Conservation (phyloP, 202 grass and related monocot genomes). For the Carex arenaria region DNA sequence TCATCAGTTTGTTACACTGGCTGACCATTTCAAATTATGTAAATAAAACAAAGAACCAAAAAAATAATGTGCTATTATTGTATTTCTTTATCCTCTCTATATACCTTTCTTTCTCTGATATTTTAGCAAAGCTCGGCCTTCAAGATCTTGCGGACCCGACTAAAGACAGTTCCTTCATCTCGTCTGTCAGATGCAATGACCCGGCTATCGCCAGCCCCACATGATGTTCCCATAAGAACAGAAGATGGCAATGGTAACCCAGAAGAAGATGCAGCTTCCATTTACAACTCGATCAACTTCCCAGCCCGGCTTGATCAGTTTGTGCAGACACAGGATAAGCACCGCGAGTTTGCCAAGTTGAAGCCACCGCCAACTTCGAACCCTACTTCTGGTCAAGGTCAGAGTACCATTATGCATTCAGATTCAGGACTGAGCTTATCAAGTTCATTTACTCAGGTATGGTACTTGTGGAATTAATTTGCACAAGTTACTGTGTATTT, state of each 20-base stretch:
- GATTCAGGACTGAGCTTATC: not conserved
- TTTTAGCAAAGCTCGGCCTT: constrained; percentile 95
- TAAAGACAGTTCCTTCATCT: constrained; percentile 86
- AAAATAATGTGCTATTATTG: not conserved
- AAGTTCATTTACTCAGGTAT: constrained; percentile 23
- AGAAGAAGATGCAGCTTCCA: constrained; percentile 52
- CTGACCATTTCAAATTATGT: not conserved
- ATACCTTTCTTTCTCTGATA: constrained; percentile 18
- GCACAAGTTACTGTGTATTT: not conserved
- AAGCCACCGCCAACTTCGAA: constrained; percentile 8
- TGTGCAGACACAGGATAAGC: constrained; percentile 58
- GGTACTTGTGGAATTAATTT: not conserved
- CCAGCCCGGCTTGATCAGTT: constrained; percentile 68
- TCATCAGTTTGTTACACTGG: not conserved
- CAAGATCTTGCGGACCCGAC: constrained; percentile 86
- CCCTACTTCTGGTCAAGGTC: not conserved
- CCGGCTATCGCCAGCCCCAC: constrained; percentile 48
- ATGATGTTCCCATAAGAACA: constrained; percentile 68
- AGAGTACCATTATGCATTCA: not conserved
- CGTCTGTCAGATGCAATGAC: constrained; percentile 51
- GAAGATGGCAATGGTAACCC: constrained; percentile 60
- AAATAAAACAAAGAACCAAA: not conserved
- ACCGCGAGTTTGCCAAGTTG: constrained; percentile 45
- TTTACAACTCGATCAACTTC: constrained; percentile 70
- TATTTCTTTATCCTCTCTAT: not conserved